Percentiles rank a stretch among this genome's conserved stretches.
Evolutionary conservation across 306 rosid genomes (phyloP).

Genomic region (Glycine latifolia): DNA sequence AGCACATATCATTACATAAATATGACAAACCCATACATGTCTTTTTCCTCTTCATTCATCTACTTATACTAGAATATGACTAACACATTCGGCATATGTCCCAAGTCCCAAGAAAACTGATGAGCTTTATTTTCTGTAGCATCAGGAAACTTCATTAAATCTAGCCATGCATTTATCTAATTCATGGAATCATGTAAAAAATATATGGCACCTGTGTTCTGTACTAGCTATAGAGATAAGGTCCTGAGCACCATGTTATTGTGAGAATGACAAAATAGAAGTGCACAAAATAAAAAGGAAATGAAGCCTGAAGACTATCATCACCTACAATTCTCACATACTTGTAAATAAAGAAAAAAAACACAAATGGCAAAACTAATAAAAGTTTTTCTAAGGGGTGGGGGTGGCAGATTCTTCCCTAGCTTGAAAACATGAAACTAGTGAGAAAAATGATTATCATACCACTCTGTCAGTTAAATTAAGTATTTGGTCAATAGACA

Average conservation of each 20-base stretch:
- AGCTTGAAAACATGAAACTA: constrained; percentile 25
- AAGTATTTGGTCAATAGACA: constrained; percentile 77
- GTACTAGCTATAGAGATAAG: neutral
- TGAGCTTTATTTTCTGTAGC: no score
- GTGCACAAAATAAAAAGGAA: neutral
- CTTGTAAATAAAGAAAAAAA: neutral
- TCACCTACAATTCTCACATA: neutral
- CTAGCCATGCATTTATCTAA: neutral
- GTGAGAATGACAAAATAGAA: neutral
- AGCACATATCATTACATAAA: constrained; percentile 13
- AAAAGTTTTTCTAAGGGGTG: neutral
- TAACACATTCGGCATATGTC: no score
- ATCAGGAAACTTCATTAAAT: neutral
- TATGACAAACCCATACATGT: neutral
- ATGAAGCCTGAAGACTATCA: neutral
- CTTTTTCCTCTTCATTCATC: neutral
- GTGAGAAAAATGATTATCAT: constrained; percentile 31
- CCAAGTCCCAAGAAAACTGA: no score
- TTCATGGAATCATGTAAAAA: neutral
- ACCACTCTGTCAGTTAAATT: constrained; percentile 77
- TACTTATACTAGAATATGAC: neutral
- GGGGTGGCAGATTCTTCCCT: neutral
- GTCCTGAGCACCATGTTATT: neutral
- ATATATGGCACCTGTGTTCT: neutral
- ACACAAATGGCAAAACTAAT: neutral